Conservation (phyloP, 331 rosid species). For the Saraca asoca region DNA sequence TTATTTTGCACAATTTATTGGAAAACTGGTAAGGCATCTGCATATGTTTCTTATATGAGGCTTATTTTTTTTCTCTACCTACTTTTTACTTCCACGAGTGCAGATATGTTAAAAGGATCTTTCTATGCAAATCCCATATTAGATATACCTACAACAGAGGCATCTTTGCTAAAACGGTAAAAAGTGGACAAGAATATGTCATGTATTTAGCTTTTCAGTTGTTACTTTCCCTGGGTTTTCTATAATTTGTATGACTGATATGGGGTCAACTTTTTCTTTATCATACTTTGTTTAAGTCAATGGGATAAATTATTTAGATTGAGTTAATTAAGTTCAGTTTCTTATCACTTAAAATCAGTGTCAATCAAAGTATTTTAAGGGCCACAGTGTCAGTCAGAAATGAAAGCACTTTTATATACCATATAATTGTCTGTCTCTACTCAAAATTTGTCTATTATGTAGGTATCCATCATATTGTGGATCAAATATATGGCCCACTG, state of each 20-base stretch:
- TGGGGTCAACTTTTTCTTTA: constrained; percentile 21
- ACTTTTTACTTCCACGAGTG: constrained; percentile 24
- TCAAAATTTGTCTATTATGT: constrained; percentile 40
- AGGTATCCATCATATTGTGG: constrained; percentile 95
- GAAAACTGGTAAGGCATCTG: too few relatives aligned
- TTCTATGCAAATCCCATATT: constrained; percentile 90
- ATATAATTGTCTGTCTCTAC: constrained; percentile 21
- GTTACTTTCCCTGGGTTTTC: constrained; percentile 18
- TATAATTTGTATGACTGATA: constrained; percentile 21
- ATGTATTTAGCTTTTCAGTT: constrained; percentile 20
- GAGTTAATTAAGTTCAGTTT: not conserved
- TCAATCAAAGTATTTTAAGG: constrained; percentile 9
- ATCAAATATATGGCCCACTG: constrained; percentile 85
- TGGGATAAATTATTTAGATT: not conserved
- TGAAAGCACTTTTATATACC: constrained; percentile 16
- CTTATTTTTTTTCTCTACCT: constrained; percentile 9
- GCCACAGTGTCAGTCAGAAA: not conserved
- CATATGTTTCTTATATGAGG: too few relatives aligned
- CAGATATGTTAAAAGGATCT: constrained; percentile 89
- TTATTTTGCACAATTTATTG: too few relatives aligned
- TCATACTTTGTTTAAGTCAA: constrained; percentile 10
- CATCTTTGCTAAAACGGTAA: constrained; percentile 72
- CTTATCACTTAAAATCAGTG: constrained; percentile 7
- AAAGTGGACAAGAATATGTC: constrained; percentile 11
- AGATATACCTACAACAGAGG: constrained; percentile 81